Conservation (phyloP, 345 rosid genomes). For the Eucalyptus urophylla region DNA sequence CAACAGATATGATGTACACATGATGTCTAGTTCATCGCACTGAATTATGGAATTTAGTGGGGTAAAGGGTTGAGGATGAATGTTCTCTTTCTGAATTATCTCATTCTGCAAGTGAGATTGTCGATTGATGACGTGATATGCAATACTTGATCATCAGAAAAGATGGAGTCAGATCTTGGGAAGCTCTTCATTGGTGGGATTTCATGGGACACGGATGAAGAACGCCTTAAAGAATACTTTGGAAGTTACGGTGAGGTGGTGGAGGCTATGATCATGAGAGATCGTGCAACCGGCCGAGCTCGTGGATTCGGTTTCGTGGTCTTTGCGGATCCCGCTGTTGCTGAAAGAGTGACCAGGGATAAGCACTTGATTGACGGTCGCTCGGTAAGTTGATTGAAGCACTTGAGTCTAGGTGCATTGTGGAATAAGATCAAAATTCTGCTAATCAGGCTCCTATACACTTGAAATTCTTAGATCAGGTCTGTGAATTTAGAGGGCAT, state of each 20-base stretch:
- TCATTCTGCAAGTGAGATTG: not conserved
- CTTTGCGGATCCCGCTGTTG: conserved; percentile 79
- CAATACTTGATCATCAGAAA: conserved; percentile 24
- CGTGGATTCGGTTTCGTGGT: conserved; percentile 96
- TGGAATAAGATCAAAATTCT: not conserved
- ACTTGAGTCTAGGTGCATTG: not conserved
- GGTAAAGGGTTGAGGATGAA: not conserved
- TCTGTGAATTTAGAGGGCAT: not conserved
- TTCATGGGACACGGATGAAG: conserved; percentile 98
- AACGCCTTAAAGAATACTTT: conserved; percentile 78
- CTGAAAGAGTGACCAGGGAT: conserved; percentile 88
- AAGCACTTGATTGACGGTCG: conserved; percentile 94
- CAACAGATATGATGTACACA: not conserved
- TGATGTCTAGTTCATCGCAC: not conserved
- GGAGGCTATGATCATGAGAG: conserved; percentile 96
- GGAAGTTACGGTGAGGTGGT: conserved; percentile 79
- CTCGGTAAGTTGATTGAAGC: conserved; percentile 38
- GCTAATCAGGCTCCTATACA: not conserved
- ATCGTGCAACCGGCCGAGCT: conserved; percentile 90
- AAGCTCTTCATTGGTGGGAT: conserved; percentile 99
- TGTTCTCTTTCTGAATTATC: not conserved
- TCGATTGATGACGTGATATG: conserved; percentile 10
- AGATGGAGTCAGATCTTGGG: conserved; percentile 98
- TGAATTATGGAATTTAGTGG: not conserved
- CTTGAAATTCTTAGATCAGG: not conserved